These are phyloP conservation scores for Yarrowia sp. DNA, from an alignment of 805 yeast genomes.

Conservation along the genomic window DNA sequence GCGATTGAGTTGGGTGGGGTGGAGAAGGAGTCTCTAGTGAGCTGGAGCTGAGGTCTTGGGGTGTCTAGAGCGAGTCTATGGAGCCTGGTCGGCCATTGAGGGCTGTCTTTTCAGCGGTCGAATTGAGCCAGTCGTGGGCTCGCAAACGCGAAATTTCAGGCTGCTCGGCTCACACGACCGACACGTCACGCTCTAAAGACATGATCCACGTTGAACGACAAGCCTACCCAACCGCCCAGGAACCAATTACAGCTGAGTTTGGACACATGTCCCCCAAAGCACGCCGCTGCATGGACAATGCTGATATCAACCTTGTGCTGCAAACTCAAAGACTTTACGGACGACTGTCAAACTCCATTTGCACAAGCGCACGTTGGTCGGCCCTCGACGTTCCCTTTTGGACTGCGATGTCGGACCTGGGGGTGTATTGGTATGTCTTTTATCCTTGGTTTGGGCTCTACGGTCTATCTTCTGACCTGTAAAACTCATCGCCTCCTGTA, in stretches of 20 bases:
- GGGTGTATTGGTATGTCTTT: too few relatives aligned
- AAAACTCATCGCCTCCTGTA: neutral
- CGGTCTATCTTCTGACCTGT: neutral
- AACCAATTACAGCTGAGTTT: slow-evolving; percentile 36
- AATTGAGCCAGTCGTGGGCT: neutral
- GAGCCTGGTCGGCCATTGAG: neutral
- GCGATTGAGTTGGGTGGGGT: slow-evolving; percentile 35
- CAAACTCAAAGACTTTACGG: slow-evolving; percentile 9
- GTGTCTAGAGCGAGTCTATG: too few relatives aligned
- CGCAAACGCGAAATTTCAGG: slow-evolving; percentile 6
- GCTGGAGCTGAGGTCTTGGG: neutral
- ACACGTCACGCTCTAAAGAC: slow-evolving; percentile 37
- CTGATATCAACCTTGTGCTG: slow-evolving; percentile 26
- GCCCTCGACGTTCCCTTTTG: slow-evolving; percentile 2
- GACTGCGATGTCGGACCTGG: neutral
- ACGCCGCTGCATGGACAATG: slow-evolving; percentile 32
- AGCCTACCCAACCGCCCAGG: slow-evolving; percentile 32
- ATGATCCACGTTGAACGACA: slow-evolving; percentile 19
- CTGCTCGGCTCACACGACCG: slow-evolving; percentile 33
- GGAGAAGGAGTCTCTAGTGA: neutral
- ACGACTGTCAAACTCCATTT: slow-evolving; percentile 5
- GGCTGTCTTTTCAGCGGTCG: neutral
- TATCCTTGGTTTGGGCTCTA: neutral
- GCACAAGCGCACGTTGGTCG: slow-evolving; percentile 9
- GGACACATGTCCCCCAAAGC: slow-evolving; percentile 27